Conservation (phyloP, 2,329 filamentous ascomycete genomes). For the Colletotrichum lini region DNA sequence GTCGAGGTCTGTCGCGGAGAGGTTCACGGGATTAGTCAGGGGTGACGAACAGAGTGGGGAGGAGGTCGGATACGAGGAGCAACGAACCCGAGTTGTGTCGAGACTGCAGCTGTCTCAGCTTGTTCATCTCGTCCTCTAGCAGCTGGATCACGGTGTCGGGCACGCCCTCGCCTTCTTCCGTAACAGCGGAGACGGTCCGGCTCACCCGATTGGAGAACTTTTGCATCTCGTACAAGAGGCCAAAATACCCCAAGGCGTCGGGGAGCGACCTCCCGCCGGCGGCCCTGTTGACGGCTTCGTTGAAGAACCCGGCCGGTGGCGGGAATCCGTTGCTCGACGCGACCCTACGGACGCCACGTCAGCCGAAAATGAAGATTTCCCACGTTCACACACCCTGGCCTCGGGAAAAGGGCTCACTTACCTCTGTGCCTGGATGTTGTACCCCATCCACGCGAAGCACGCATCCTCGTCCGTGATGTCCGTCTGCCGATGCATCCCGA, state of each 20-base stretch:
- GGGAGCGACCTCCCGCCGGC: conserved; percentile 57
- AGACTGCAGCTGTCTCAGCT: conserved; percentile 61
- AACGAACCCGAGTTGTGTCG: conserved; percentile 62
- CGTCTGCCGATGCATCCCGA: conserved; percentile 57
- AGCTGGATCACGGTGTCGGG: conserved; percentile 62
- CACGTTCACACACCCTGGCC: too few relatives aligned
- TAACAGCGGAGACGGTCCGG: conserved; percentile 62
- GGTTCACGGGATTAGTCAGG: not conserved
- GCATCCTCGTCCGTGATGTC: conserved; percentile 67
- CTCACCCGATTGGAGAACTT: conserved; percentile 66
- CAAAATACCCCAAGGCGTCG: conserved; percentile 61
- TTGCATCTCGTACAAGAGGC: conserved; percentile 63
- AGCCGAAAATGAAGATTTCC: conserved; percentile 39
- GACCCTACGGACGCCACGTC: conserved; percentile 46
- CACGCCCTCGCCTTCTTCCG: conserved; percentile 63
- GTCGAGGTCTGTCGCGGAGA: conserved; percentile 57
- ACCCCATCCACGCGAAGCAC: conserved; percentile 66
- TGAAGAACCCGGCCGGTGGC: conserved; percentile 60
- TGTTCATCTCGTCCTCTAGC: conserved; percentile 68
- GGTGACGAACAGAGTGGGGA: not conserved
- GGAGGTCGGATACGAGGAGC: not conserved
- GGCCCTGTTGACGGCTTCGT: conserved; percentile 64
- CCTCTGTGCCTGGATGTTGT: conserved; percentile 67
- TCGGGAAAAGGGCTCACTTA: conserved; percentile 43
- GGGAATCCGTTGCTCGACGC: conserved; percentile 62